Conservation (phyloP, 495 filamentous ascomycete species). For the Pseudevernia furfuracea region DNA sequence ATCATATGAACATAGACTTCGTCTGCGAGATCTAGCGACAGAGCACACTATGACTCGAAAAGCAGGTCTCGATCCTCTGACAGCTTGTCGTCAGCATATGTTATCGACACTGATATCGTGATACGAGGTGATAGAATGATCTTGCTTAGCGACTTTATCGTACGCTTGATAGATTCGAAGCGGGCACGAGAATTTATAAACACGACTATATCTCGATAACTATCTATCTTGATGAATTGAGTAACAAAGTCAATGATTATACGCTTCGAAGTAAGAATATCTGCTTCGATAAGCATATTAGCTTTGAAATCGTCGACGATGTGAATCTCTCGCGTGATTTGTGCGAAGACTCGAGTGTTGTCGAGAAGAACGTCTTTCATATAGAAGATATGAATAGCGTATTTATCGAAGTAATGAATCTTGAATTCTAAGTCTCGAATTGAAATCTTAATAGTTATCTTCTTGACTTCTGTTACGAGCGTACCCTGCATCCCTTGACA, state of each 20-base stretch:
- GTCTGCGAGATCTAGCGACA: background rate
- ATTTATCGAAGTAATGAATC: background rate
- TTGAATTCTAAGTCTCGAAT: background rate
- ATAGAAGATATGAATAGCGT: background rate
- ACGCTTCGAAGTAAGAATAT: constrained; percentile 1
- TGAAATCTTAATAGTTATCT: background rate
- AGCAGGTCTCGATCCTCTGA: constrained; percentile 2
- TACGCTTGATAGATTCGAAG: background rate
- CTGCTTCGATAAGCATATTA: background rate
- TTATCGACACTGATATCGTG: background rate
- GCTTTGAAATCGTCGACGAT: background rate
- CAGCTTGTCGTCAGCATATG: background rate
- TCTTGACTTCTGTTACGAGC: background rate
- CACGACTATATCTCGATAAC: background rate
- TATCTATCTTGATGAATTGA: background rate
- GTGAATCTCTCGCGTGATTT: background rate
- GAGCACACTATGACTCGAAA: background rate
- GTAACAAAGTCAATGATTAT: constrained; percentile 3
- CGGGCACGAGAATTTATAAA: background rate
- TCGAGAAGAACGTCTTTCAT: background rate
- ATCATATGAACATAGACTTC: background rate
- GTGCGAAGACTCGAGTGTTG: background rate
- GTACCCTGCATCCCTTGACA: too few relatives aligned
- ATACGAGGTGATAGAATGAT: background rate
- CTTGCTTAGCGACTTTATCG: background rate